These are phyloP conservation scores for Micractinium conductrix DNA, from an alignment of 139 green algal species.

Conservation along the genomic window DNA sequence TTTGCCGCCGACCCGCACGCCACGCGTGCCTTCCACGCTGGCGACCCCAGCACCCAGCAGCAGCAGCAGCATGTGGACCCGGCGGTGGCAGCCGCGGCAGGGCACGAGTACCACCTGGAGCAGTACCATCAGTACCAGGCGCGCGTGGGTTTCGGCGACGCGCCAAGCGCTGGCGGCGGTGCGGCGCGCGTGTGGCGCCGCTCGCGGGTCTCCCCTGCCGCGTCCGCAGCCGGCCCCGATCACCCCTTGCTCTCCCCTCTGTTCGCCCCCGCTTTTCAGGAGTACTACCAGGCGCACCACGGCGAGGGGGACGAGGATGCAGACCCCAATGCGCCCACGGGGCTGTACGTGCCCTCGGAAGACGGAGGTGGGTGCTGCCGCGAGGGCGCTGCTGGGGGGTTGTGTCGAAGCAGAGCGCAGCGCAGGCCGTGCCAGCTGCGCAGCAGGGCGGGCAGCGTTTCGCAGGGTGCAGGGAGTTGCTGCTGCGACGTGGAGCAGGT, in stretches of 20 bases:
- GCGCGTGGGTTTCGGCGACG: too few relatives aligned
- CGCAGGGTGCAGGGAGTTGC: too few relatives aligned
- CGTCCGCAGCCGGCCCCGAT: too few relatives aligned
- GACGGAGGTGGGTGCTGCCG: not conserved
- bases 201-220: not conserved
- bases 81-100: not conserved
- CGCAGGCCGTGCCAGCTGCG: too few relatives aligned
- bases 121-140: slow-evolving; percentile 6
- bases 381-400: too few relatives aligned
- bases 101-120: not conserved
- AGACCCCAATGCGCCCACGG: slow-evolving; percentile 1
- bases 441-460: too few relatives aligned
- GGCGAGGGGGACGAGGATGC: not conserved
- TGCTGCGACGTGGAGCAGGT: too few relatives aligned
- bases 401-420: too few relatives aligned
- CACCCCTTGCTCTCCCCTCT: too few relatives aligned
- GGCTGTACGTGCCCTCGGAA: slow-evolving; percentile 1
- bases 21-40: not conserved
- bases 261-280: not conserved
- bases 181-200: too few relatives aligned
- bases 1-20: not conserved
- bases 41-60: not conserved
- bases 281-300: not conserved
- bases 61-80: too few relatives aligned
- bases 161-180: too few relatives aligned